Percentiles rank a stretch among this genome's conserved stretches.
These are phyloP conservation scores for Populus euphratica DNA, from an alignment of 345 rosid genomes.

Conservation along the genomic window DNA sequence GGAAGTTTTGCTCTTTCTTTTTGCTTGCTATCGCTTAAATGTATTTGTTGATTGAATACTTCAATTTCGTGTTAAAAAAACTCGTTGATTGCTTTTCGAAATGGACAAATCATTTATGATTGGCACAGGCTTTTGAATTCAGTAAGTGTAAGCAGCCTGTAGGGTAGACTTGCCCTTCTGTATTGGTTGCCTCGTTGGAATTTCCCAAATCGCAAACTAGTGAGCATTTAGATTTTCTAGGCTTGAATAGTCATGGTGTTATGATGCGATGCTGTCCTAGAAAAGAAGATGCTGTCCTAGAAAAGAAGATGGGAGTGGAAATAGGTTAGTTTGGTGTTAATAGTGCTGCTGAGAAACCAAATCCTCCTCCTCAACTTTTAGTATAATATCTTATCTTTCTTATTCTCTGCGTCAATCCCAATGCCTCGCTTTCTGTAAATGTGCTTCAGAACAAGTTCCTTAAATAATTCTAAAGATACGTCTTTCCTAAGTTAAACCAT, in stretches of 20 bases:
- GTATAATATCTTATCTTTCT: neutral
- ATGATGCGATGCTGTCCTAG: neutral
- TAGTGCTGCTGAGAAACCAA: neutral
- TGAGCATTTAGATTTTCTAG: neutral
- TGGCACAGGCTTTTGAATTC: neutral
- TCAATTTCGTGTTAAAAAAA: neutral
- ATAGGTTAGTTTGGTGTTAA: neutral
- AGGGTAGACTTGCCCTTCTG: neutral
- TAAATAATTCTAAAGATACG: neutral
- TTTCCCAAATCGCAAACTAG: neutral
- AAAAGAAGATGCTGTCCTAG: neutral
- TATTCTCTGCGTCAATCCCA: conserved; percentile 13
- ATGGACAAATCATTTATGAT: neutral
- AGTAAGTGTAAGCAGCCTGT: neutral
- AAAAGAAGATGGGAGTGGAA: neutral
- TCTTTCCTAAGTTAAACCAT: conserved; percentile 1
- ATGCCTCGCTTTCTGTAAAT: conserved; percentile 9
- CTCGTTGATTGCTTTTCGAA: neutral
- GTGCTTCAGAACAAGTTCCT: neutral
- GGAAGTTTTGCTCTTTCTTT: neutral
- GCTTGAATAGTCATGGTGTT: neutral
- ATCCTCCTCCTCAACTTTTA: conserved; percentile 13
- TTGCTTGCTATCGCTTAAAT: neutral
- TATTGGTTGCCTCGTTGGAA: neutral
- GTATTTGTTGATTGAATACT: neutral